Percentiles rank a stretch among this genome's conserved stretches.
Evolutionary conservation across 768 basidiomycete genomes (phyloP).

Genomic region (Serendipita sp.): DNA sequence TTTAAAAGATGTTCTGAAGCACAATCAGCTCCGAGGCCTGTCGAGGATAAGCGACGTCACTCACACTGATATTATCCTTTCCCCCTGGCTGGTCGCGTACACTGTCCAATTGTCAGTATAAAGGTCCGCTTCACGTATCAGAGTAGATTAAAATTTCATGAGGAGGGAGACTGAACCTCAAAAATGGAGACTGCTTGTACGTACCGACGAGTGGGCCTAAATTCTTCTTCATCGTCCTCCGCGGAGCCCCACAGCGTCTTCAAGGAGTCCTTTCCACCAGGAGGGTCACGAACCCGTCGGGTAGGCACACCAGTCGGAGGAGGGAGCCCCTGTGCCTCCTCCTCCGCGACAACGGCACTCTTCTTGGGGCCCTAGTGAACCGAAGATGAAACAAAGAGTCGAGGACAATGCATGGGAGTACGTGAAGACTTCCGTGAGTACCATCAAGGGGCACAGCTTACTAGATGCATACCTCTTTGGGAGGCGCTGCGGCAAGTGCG

Average conservation of each 20-base stretch:
- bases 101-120: neutral
- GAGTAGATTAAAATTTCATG: no score
- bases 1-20: no score
- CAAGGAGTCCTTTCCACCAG: conserved; percentile 26
- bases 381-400: neutral
- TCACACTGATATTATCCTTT: neutral
- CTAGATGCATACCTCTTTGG: neutral
- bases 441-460: neutral
- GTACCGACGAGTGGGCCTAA: conserved; percentile 2
- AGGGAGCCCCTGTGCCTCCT: neutral
- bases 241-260: neutral
- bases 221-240: neutral
- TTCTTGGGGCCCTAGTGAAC: neutral
- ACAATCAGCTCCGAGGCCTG: no score
- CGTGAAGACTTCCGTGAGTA: neutral
- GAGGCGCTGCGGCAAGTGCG: neutral
- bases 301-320: conserved; percentile 20
- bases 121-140: no score
- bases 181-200: neutral
- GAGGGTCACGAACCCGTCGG: conserved; percentile 39
- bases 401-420: no score
- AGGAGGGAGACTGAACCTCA: neutral
- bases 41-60: neutral
- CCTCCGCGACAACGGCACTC: neutral
- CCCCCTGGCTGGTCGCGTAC: conserved; percentile 1